Evolutionary conservation across 257 asterid species (phyloP).

Genomic region (Capsicum baccatum): DNA sequence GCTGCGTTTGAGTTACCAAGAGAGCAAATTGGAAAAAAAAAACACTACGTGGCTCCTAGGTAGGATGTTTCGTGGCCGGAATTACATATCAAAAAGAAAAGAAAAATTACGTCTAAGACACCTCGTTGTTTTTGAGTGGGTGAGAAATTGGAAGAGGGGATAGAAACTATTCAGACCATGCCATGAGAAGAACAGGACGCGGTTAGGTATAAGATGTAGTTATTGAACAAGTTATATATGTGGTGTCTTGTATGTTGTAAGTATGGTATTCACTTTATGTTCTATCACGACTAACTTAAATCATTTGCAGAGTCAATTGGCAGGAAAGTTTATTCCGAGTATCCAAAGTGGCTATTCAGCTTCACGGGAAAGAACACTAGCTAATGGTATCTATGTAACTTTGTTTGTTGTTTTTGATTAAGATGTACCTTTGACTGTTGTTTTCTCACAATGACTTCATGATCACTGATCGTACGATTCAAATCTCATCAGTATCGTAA

Average conservation of each 20-base stretch:
- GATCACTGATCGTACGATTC: neutral
- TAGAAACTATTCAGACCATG: neutral
- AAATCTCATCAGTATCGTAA: neutral
- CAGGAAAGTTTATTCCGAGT: conserved; percentile 58
- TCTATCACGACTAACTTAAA: conserved; percentile 37
- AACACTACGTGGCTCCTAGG: neutral
- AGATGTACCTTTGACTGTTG: neutral
- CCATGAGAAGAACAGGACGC: neutral
- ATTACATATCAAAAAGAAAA: neutral
- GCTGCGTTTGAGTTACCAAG: neutral
- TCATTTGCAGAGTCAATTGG: conserved; percentile 57
- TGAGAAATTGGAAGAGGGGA: neutral
- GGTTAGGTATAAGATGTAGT: neutral
- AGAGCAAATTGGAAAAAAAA: neutral
- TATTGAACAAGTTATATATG: neutral
- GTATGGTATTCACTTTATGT: neutral
- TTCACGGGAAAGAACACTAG: conserved; percentile 60
- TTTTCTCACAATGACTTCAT: neutral
- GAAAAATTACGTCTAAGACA: neutral
- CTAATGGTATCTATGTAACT: conserved; percentile 51
- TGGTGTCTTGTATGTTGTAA: neutral
- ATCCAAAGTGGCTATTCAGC: conserved; percentile 45
- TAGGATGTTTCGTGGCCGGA: neutral
- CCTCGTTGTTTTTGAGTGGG: neutral
- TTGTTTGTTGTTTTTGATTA: neutral